Conservation (phyloP, 768 basidiomycete genomes). For the Asterophora lycoperdoides region DNA sequence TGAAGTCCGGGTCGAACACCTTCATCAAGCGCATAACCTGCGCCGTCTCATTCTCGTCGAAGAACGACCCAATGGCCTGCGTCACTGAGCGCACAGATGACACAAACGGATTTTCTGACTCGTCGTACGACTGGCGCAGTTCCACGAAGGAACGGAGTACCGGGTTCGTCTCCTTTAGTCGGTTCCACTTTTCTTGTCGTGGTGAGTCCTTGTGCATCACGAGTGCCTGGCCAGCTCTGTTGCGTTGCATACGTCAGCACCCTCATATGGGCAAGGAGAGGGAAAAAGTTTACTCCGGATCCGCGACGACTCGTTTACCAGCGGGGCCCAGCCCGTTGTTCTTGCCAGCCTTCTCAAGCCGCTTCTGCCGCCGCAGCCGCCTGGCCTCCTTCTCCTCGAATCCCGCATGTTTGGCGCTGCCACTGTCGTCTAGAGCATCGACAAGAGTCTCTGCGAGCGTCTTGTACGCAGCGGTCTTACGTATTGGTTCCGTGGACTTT, state of each 20-base stretch:
- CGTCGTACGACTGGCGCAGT: conserved; percentile 73
- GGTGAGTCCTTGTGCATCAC: conserved; percentile 82
- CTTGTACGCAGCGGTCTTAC: conserved; percentile 95
- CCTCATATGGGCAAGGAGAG: neutral
- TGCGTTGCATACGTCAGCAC: neutral
- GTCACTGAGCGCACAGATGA: conserved; percentile 79
- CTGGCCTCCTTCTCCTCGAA: conserved; percentile 95
- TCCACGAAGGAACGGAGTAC: conserved; percentile 55
- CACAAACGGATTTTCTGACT: conserved; percentile 90
- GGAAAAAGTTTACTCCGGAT: conserved; percentile 68
- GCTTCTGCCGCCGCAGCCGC: conserved; percentile 69
- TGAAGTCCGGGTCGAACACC: conserved; percentile 83
- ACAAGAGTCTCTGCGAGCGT: conserved; percentile 81
- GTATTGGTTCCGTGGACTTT: conserved; percentile 92
- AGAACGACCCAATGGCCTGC: conserved; percentile 80
- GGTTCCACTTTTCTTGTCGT: conserved; percentile 76
- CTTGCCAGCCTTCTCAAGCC: conserved; percentile 84
- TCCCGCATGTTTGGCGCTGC: conserved; percentile 90
- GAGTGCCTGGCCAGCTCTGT: conserved; percentile 80
- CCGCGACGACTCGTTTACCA: conserved; percentile 52
- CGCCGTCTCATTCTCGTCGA: conserved; percentile 98
- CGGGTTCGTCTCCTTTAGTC: conserved; percentile 76
- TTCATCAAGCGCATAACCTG: conserved; percentile 87
- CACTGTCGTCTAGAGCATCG: conserved; percentile 92
- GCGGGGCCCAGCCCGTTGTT: conserved; percentile 49